These are phyloP conservation scores for Suillus cothurnatus DNA, from an alignment of 768 basidiomycete genomes.

Conservation along the genomic window DNA sequence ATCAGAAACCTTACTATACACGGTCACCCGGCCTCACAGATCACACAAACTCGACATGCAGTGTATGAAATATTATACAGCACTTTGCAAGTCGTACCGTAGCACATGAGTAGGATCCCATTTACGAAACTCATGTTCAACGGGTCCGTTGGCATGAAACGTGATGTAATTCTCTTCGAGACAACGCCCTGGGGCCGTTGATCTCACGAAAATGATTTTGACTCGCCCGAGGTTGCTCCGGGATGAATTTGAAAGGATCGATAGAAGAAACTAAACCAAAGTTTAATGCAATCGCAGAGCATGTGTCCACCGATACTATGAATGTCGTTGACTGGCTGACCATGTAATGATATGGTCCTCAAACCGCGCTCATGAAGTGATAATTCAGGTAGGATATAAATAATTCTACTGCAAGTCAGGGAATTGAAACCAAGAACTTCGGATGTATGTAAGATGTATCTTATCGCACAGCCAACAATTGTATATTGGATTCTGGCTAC, in stretches of 20 bases:
- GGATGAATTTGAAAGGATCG: too few relatives aligned
- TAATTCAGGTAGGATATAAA: neutral
- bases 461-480: neutral
- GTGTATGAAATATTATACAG: neutral
- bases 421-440: neutral
- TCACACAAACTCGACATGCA: too few relatives aligned
- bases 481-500: neutral
- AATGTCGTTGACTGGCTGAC: neutral
- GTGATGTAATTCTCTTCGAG: neutral
- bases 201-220: too few relatives aligned
- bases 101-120: neutral
- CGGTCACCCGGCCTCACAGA: neutral
- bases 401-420: neutral
- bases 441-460: neutral
- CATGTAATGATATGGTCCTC: too few relatives aligned
- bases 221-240: too few relatives aligned
- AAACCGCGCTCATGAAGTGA: neutral
- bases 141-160: neutral
- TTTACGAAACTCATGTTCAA: neutral
- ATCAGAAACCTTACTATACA: slow-evolving; percentile 1
- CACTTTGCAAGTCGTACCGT: neutral
- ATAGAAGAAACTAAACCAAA: neutral
- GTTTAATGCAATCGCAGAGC: neutral
- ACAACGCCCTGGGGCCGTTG: neutral
- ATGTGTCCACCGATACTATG: neutral